A percentile compares a stretch with the other conserved stretches of the same genome.
These are phyloP conservation scores for Globisporangium takayamanum DNA, from an alignment of 352 stramenopile species.

Conservation along the genomic window DNA sequence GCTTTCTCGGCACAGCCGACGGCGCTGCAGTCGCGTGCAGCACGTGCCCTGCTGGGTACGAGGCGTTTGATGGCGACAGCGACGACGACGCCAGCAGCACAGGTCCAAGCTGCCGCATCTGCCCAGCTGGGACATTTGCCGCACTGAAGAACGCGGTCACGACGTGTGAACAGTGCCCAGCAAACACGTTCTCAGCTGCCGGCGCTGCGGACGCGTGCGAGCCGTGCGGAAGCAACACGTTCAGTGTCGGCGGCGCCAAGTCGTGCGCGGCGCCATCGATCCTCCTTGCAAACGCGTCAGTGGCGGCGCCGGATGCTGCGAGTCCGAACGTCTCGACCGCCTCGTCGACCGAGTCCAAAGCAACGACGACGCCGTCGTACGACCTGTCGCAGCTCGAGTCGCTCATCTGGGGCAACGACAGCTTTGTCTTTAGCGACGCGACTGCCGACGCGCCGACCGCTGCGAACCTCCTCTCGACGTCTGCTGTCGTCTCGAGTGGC, in stretches of 20 bases:
- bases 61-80: slow-evolving; percentile 20
- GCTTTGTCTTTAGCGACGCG: slow-evolving; percentile 36
- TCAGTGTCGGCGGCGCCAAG: slow-evolving; percentile 32
- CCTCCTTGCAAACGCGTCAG: slow-evolving; percentile 30
- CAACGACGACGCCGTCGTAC: slow-evolving; percentile 44
- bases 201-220: slow-evolving; percentile 42
- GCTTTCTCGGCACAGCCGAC: slow-evolving; percentile 42
- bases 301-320: slow-evolving; percentile 6
- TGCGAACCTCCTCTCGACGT: slow-evolving; percentile 20
- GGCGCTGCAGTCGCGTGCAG: slow-evolving; percentile 50
- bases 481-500: slow-evolving; percentile 33
- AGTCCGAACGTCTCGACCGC: slow-evolving; percentile 5
- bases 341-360: slow-evolving; percentile 14
- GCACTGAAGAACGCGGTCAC: slow-evolving; percentile 26
- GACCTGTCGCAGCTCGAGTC: slow-evolving; percentile 67
- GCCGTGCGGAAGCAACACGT: slow-evolving; percentile 60
- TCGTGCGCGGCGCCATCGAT: slow-evolving; percentile 40
- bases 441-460: slow-evolving; percentile 18
- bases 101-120: slow-evolving; percentile 45
- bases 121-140: slow-evolving; percentile 46
- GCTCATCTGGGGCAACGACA: slow-evolving; percentile 67
- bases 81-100: slow-evolving; percentile 14
- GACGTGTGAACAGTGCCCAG: slow-evolving; percentile 43
- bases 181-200: slow-evolving; percentile 51
- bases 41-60: slow-evolving; percentile 43